phyloP scores from a whole-genome alignment of 208 protist species.

The Acanthamoeba castellanii region DNA sequence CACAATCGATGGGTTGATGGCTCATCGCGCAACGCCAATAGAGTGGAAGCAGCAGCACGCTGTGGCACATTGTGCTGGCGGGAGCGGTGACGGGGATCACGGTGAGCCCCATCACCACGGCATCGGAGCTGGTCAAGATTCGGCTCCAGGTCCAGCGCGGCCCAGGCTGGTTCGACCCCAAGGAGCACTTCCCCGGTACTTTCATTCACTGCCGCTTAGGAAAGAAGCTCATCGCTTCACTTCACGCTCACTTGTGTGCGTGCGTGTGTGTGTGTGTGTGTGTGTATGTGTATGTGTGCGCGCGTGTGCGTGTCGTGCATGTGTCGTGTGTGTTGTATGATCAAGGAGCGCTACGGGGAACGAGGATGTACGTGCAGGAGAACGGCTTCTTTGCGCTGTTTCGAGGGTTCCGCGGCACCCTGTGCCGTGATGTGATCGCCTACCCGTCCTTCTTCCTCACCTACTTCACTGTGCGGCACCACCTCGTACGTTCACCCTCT shows the following conservation, averaged over 20 bases:
- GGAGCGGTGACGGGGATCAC: slow-evolving; percentile 14
- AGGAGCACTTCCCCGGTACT: slow-evolving; percentile 49
- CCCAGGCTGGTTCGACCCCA: slow-evolving; percentile 22
- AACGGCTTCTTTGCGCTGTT: slow-evolving; percentile 35
- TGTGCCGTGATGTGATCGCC: slow-evolving; percentile 21
- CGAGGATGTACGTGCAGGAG: slow-evolving; percentile 9
- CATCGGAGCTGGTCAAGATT: slow-evolving; percentile 46
- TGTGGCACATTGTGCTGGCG: background rate
- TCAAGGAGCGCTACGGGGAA: background rate
- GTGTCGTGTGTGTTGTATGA: background rate
- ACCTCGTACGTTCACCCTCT: background rate
- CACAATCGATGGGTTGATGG: background rate
- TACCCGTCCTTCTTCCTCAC: slow-evolving; percentile 52
- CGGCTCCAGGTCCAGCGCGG: slow-evolving; percentile 37
- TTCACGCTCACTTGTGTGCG: background rate
- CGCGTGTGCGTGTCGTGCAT: background rate
- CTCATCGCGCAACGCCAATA: background rate
- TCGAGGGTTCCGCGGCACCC: background rate
- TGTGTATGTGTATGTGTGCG: no score
- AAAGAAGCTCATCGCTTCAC: background rate
- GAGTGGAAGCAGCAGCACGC: background rate
- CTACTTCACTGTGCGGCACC: slow-evolving; percentile 33
- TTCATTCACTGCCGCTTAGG: no score
- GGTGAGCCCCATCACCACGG: slow-evolving; percentile 45
- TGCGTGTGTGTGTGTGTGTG: no score